These are phyloP conservation scores for Lepidium aucheri DNA, from an alignment of 345 rosid genomes.

Conservation along the genomic window DNA sequence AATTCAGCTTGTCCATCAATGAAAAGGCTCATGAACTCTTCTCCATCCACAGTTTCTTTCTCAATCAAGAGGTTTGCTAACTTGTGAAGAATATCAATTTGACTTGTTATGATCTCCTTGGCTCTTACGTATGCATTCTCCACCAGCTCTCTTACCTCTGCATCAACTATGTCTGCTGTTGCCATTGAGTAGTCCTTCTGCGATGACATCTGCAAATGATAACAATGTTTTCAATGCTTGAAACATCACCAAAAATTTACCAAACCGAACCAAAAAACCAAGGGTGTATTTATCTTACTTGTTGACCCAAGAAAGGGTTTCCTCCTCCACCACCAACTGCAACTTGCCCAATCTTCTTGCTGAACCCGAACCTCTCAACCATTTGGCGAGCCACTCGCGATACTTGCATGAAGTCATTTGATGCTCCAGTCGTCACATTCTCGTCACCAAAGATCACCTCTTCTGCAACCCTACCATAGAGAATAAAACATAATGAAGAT, in stretches of 20 bases:
- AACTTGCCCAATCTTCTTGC: slow-evolving; percentile 95
- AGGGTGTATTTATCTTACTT: background rate
- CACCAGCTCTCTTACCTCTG: slow-evolving; percentile 85
- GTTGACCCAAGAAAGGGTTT: slow-evolving; percentile 91
- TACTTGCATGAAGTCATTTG: slow-evolving; percentile 98
- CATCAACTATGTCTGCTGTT: slow-evolving; percentile 86
- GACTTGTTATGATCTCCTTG: slow-evolving; percentile 57
- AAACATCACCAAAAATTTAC: background rate
- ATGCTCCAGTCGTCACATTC: slow-evolving; percentile 98
- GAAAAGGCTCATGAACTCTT: slow-evolving; percentile 98
- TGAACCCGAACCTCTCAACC: slow-evolving; percentile 97
- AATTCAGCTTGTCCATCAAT: slow-evolving; percentile 96
- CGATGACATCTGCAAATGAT: slow-evolving; percentile 58
- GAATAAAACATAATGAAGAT: background rate
- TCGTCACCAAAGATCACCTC: slow-evolving; percentile 88
- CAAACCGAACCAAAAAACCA: no score
- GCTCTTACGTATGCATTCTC: slow-evolving; percentile 76
- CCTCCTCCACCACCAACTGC: slow-evolving; percentile 96
- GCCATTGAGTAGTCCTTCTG: slow-evolving; percentile 99
- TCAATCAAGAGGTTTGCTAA: slow-evolving; percentile 86
- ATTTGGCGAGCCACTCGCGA: slow-evolving; percentile 97
- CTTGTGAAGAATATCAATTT: slow-evolving; percentile 72
- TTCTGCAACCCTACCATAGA: slow-evolving; percentile 68
- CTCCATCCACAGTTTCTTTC: slow-evolving; percentile 95
- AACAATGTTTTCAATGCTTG: background rate